Evolutionary conservation across 1,284 basidiomycete genomes (phyloP), one percentile per base, ranked within the genome.

Genomic region (Schizopora paradoxa): DNA sequence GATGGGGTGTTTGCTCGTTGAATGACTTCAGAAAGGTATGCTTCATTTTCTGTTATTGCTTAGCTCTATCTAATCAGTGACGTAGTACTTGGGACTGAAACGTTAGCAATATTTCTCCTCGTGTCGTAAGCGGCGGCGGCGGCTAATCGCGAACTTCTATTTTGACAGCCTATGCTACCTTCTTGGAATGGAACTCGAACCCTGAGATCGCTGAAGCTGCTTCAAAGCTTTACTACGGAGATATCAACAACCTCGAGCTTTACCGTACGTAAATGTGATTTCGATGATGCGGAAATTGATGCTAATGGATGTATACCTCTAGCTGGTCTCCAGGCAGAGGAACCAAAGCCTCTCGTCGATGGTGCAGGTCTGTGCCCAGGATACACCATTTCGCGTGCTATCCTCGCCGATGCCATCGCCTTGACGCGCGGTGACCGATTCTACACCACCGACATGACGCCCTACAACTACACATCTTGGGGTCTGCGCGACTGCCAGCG

Each of bases 321-420:
- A 49, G 79, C 80, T 32, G 86, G 86, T 38, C 68, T 88, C 18
- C 79, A 82, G 41, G 68, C 65, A 1, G 85, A 88, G 56, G 76
- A 83, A 51, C 70, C 82, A 3, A 93, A 91, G 62, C 84, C 82
- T 6, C 68, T 86, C 41, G 74, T 83, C 25, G 77, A 81, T 0
- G 87, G 88, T 39, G 84, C 86, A 43, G 91, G 91, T 48, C 73
- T 89, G 43, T 89, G 88, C 63, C 86, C 87, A 50, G 84, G 82
- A 7, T 91, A 87, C 64, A 93, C 91, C 6, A 80, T 90, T 58
- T 85, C 83, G 55, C 79, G 91, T 31, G 91, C 89, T 11, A 94
- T 94, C 56, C 77, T 94, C 29, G 79, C 82, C 54, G 91, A 93
- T 59, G 90, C 89, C n/a, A 86, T 89, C 45, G 82, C 86, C 4